Evolutionary conservation across 2,329 filamentous ascomycete genomes (phyloP).

Genomic region (Monosporascus sp.): DNA sequence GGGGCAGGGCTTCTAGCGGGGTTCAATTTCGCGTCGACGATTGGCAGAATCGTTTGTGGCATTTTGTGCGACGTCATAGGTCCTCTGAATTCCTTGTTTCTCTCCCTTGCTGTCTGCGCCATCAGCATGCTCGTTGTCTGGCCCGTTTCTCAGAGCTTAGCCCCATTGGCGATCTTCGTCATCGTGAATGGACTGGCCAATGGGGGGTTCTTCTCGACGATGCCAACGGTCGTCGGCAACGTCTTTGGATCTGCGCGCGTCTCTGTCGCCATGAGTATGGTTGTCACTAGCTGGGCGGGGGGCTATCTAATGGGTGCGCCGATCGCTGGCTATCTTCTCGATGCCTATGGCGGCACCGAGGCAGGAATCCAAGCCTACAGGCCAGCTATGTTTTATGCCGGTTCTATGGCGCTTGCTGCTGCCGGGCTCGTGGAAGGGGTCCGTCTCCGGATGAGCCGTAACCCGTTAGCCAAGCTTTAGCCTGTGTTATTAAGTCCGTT

Average conservation of each 20-base stretch:
- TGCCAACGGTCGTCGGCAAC: slow-evolving; percentile 57
- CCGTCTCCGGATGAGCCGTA: slow-evolving; percentile 36
- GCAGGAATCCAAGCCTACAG: slow-evolving; percentile 47
- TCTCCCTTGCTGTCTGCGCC: slow-evolving; percentile 45
- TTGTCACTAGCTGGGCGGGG: slow-evolving; percentile 53
- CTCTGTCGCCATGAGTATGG: slow-evolving; percentile 55
- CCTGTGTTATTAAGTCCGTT: too few species aligned
- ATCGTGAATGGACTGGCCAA: slow-evolving; percentile 56
- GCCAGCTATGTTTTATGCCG: slow-evolving; percentile 58
- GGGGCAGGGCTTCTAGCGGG: slow-evolving; percentile 55
- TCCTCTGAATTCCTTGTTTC: slow-evolving; percentile 48
- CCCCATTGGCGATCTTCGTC: slow-evolving; percentile 49
- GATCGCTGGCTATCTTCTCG: slow-evolving; percentile 55
- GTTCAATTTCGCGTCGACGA: slow-evolving; percentile 55
- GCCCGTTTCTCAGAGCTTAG: slow-evolving; percentile 51
- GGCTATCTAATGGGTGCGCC: slow-evolving; percentile 57
- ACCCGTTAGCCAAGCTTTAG: slow-evolving; percentile 30
- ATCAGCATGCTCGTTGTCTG: slow-evolving; percentile 56
- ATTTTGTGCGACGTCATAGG: slow-evolving; percentile 49
- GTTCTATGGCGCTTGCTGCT: slow-evolving; percentile 42
- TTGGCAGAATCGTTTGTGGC: slow-evolving; percentile 51
- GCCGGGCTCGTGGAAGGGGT: slow-evolving; percentile 36
- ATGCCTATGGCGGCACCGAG: slow-evolving; percentile 36
- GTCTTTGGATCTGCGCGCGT: slow-evolving; percentile 52
- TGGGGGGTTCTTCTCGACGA: slow-evolving; percentile 58